Percentiles rank a stretch among this genome's conserved stretches.
These are phyloP conservation scores for Gracilariopsis chorda DNA, from an alignment of 23 red algal genomes.

Conservation along the genomic window DNA sequence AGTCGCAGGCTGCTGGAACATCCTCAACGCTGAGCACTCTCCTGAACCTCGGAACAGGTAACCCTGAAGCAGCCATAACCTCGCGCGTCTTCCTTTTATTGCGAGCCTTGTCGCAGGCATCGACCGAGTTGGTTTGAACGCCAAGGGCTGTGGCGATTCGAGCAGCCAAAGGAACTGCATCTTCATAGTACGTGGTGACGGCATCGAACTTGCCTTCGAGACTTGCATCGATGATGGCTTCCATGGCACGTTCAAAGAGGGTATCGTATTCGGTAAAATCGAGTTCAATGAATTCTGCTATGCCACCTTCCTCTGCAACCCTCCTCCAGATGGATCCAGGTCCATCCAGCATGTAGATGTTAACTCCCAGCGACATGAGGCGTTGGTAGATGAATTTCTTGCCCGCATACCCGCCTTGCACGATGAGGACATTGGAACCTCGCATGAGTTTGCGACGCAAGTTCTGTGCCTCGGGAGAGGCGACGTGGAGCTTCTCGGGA, in stretches of 20 bases:
- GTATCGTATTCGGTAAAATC: conserved; percentile 86
- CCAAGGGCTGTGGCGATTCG: conserved; percentile 80
- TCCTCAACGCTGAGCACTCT: conserved; percentile 48
- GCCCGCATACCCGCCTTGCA: conserved; percentile 91
- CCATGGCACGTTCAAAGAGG: conserved; percentile 85
- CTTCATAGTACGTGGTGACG: conserved; percentile 95
- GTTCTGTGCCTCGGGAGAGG: conserved; percentile 56
- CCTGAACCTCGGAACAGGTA: conserved; percentile 74
- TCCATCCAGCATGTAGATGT: conserved; percentile 89
- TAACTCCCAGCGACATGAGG: conserved; percentile 78
- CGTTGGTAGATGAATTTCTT: conserved; percentile 92
- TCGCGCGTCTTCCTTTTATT: conserved; percentile 85
- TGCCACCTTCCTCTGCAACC: conserved; percentile 64
- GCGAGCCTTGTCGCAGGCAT: conserved; percentile 81
- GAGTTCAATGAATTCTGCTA: conserved; percentile 84
- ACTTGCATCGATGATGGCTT: conserved; percentile 37
- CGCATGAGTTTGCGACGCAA: conserved; percentile 90
- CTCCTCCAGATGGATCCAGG: conserved; percentile 74
- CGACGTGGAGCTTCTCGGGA: conserved; percentile 57
- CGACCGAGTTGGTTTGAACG: conserved; percentile 52
- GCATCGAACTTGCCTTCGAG: conserved; percentile 77
- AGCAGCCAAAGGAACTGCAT: conserved; percentile 88
- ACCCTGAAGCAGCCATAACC: conserved; percentile 73
- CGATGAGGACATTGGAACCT: conserved; percentile 84
- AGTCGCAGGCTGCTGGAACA: conserved; percentile 47